Percentiles rank a stretch among this genome's conserved stretches.
Conservation (phyloP, 163 green algal species). For the Scenedesmus sp. region DNA sequence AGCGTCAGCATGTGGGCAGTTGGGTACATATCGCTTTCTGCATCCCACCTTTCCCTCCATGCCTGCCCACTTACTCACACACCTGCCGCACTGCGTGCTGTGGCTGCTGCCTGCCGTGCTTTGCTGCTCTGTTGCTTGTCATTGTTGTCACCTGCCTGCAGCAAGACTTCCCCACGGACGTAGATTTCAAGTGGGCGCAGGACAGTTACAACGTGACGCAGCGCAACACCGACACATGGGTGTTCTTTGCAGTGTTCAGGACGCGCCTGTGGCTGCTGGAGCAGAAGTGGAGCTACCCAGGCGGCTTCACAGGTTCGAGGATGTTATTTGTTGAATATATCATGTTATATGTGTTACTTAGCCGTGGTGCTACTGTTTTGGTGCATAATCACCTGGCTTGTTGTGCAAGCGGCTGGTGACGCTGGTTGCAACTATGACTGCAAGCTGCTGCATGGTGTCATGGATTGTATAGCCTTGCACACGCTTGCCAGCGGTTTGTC, state of each 20-base stretch:
- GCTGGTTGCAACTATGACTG: too few relatives aligned
- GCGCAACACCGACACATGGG: constrained; percentile 72
- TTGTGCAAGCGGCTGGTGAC: too few relatives aligned
- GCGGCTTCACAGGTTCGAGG: constrained; percentile 45
- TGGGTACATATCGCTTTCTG: too few relatives aligned
- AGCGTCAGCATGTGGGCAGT: too few relatives aligned
- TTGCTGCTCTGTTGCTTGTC: not conserved
- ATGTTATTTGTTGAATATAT: not conserved
- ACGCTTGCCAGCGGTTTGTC: too few relatives aligned
- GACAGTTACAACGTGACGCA: constrained; percentile 69
- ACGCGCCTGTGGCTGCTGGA: constrained; percentile 84
- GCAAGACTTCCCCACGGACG: constrained; percentile 45
- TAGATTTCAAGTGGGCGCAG: constrained; percentile 65
- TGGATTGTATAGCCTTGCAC: not conserved
- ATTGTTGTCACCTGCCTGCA: not conserved
- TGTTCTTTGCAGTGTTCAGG: constrained; percentile 80
- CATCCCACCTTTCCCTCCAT: too few relatives aligned
- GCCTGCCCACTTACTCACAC: too few relatives aligned
- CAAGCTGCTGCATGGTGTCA: not conserved
- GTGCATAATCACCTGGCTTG: too few relatives aligned
- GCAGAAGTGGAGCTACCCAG: constrained; percentile 84
- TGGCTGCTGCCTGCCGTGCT: not conserved
- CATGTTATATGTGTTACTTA: not conserved
- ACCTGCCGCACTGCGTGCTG: not conserved
- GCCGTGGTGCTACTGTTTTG: too few relatives aligned